Conservation (phyloP, 768 basidiomycete genomes). For the Crucibulum laeve region DNA sequence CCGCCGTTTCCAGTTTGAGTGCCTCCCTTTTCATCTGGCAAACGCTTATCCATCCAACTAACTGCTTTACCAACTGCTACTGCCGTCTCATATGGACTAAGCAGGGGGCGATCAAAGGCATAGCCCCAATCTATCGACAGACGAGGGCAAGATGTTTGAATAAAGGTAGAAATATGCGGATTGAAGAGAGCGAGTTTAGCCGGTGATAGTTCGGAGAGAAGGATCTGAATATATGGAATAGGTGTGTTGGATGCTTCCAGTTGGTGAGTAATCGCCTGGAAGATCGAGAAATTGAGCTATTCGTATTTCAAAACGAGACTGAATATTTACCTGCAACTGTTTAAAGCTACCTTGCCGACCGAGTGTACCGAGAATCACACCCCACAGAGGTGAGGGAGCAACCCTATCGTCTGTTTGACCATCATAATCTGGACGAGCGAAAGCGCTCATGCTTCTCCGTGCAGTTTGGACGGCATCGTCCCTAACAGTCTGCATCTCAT, state of each 20-base stretch:
- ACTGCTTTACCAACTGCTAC: conserved; percentile 70
- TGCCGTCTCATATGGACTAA: conserved; percentile 91
- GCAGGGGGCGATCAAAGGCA: conserved; percentile 83
- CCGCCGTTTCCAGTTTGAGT: conserved; percentile 32
- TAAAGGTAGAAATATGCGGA: conserved; percentile 80
- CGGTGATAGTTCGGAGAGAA: conserved; percentile 96
- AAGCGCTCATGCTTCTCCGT: conserved; percentile 49
- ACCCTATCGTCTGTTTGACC: conserved; percentile 1
- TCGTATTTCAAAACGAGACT: neutral
- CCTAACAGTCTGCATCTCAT: conserved; percentile 76
- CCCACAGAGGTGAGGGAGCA: conserved; percentile 58
- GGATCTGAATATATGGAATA: conserved; percentile 82
- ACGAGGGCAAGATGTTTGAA: conserved; percentile 96
- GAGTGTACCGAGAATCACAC: conserved; percentile 88
- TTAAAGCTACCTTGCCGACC: conserved; percentile 92
- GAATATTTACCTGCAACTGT: conserved; percentile 63
- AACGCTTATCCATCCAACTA: conserved; percentile 56
- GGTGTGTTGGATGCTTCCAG: conserved; percentile 46
- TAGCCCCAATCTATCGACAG: conserved; percentile 99
- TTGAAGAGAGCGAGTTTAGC: conserved; percentile 85
- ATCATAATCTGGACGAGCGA: conserved; percentile 15
- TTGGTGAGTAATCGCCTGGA: conserved; percentile 71
- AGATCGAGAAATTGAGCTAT: neutral
- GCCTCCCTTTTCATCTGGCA: conserved; percentile 14
- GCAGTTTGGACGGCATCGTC: conserved; percentile 75